Evolutionary conservation across 2,329 filamentous ascomycete species (phyloP), one percentile per base, ranked within the genome.

Genomic region (Alternaria angustiovoidea): DNA sequence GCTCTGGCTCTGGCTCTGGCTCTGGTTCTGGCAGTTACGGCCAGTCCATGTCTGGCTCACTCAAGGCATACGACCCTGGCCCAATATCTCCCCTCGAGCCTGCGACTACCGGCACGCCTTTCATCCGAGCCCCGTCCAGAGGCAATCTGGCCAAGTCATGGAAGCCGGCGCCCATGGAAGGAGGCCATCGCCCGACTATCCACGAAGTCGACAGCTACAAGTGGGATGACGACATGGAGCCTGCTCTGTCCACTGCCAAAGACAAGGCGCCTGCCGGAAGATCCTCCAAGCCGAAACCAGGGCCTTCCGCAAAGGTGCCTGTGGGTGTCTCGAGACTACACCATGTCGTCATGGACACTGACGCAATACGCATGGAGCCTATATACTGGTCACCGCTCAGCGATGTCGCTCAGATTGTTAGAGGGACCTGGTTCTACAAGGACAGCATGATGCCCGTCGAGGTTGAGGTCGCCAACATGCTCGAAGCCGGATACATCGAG

Each of bases 361-460:
- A 75, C 42, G 74, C 72, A 7, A 72, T 74, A 63, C 85, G 92
- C 72, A 96, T 99, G 93, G 92, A 94, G 77, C 95, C 95, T 0
- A 97, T 98, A 61, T 99, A 99, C 76, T 99, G 95, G 95, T 94
- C 91, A 18, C 94, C 95, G 7, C 86, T 98, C 32, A 93, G 96
- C 70, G 95, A 98, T 72, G 87, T 96, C 32, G 90, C 92, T 7
- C 84, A 89, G 36, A 93, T 98, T 2, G 85, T 91, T 58, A 86
- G 95, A 66, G 93, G 91, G 1, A 98, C 94, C 0, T 99, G 95
- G 95, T 99, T 99, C 76, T 98, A 98, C 79, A 91, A 91, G 81
- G 94, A 97, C 73, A 94, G 91, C 1, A 97, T 98, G 93, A 83
- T 92, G 59, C 95, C 95, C 0, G 87, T 99, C 6, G 92, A 96